Conservation (phyloP, 345 rosid genomes). For the Populus ilicifolia region DNA sequence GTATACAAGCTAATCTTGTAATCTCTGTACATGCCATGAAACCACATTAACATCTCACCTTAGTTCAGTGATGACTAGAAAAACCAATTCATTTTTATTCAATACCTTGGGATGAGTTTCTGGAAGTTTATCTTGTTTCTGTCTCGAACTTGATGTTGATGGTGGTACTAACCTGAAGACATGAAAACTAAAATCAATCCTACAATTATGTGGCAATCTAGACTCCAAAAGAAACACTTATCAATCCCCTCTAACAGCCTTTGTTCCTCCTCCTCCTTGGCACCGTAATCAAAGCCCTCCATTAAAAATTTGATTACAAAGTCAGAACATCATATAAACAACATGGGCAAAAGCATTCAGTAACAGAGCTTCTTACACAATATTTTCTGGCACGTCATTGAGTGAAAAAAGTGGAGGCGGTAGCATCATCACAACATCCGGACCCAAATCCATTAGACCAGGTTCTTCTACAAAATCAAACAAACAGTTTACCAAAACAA, state of each 20-base stretch:
- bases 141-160: conserved; percentile 39
- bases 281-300: neutral
- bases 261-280: neutral
- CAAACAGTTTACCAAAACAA: neutral
- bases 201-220: conserved; percentile 7
- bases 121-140: conserved; percentile 52
- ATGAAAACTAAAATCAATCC: neutral
- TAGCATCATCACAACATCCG: conserved; percentile 77
- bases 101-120: conserved; percentile 54
- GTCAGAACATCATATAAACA: neutral
- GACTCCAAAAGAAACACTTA: neutral
- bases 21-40: neutral
- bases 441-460: conserved; percentile 61
- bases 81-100: neutral
- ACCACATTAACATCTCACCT: neutral
- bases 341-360: conserved; percentile 6
- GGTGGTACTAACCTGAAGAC: conserved; percentile 65
- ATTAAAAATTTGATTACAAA: neutral
- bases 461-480: conserved; percentile 37
- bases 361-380: conserved; percentile 53
- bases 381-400: conserved; percentile 69
- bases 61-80: neutral
- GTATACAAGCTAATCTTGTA: neutral
- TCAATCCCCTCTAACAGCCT: neutral
- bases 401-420: conserved; percentile 77